Percentiles rank a stretch among this genome's conserved stretches.
These are phyloP conservation scores for Phlegmacium glaucopus DNA, from an alignment of 768 basidiomycete genomes.

Conservation along the genomic window DNA sequence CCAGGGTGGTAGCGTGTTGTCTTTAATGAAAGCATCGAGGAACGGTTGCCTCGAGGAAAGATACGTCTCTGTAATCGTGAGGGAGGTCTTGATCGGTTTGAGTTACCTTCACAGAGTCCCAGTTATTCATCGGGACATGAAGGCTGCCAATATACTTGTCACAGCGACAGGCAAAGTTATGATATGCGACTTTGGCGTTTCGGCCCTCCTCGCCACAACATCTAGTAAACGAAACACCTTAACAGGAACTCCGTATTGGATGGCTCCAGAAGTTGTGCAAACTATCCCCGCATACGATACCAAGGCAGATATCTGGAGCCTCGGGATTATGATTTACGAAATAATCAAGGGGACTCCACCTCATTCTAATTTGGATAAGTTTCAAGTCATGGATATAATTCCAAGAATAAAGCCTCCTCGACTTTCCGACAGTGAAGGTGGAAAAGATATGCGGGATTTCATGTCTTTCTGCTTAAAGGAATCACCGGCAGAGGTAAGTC, in stretches of 20 bases:
- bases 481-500: constrained; percentile 68
- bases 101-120: constrained; percentile 89
- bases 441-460: constrained; percentile 86
- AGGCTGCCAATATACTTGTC: constrained; percentile 94
- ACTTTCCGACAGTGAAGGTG: constrained; percentile 73
- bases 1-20: constrained; percentile 89
- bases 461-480: constrained; percentile 80
- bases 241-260: constrained; percentile 98
- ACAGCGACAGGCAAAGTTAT: constrained; percentile 87
- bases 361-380: constrained; percentile 81
- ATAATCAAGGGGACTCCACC: constrained; percentile 97
- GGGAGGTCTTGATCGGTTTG: constrained; percentile 86
- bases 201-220: constrained; percentile 79
- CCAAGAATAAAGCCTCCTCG: constrained; percentile 81
- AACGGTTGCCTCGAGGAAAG: constrained; percentile 82
- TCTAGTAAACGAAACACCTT: constrained; percentile 94
- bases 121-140: constrained; percentile 97
- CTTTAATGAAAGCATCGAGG: constrained; percentile 85
- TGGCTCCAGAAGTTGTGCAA: constrained; percentile 98
- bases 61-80: constrained; percentile 81
- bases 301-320: constrained; percentile 97
- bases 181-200: constrained; percentile 98
- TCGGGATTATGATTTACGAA: constrained; percentile 95
- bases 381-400: constrained; percentile 87
- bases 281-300: constrained; percentile 89